Evolutionary conservation across 2,329 filamentous ascomycete genomes (phyloP).

Genomic region (Monosporascus sp.): DNA sequence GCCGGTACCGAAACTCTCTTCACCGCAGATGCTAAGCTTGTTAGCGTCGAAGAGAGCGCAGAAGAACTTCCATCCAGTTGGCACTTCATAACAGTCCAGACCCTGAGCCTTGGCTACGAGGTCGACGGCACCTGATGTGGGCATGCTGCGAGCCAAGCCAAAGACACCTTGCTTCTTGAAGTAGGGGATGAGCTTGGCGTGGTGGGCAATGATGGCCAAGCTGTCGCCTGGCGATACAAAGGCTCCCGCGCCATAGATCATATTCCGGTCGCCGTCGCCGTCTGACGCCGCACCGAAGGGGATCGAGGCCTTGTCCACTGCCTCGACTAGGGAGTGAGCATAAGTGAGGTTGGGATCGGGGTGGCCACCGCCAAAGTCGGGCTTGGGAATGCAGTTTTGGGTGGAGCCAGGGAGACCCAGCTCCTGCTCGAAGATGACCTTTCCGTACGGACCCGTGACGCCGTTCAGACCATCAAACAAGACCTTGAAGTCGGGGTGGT

Average conservation of each 20-base stretch:
- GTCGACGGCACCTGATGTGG: conserved; percentile 91
- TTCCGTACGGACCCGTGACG: conserved; percentile 92
- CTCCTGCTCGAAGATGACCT: conserved; percentile 91
- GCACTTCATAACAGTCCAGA: conserved; percentile 89
- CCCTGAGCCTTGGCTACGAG: conserved; percentile 93
- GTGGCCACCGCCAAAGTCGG: conserved; percentile 96
- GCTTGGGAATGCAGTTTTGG: conserved; percentile 87
- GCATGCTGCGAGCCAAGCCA: conserved; percentile 94
- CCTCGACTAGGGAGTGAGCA: conserved; percentile 88
- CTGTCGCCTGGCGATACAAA: conserved; percentile 98
- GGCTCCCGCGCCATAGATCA: conserved; percentile 96
- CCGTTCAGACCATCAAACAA: conserved; percentile 93
- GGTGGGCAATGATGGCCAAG: conserved; percentile 95
- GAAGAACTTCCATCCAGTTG: conserved; percentile 99
- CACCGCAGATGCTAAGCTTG: conserved; percentile 96
- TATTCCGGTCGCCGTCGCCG: conserved; percentile 97
- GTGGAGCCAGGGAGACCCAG: conserved; percentile 73
- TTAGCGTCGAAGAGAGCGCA: conserved; percentile 90
- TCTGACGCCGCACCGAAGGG: conserved; percentile 96
- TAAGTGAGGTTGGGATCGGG: conserved; percentile 98
- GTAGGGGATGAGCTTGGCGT: conserved; percentile 94
- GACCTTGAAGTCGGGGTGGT: conserved; percentile 89
- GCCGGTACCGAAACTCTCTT: conserved; percentile 96
- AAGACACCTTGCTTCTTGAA: conserved; percentile 97
- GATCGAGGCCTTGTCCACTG: conserved; percentile 83